Base-by-base conservation (phyloP, 805 yeast species). In the Candida nemodendra region DNA sequence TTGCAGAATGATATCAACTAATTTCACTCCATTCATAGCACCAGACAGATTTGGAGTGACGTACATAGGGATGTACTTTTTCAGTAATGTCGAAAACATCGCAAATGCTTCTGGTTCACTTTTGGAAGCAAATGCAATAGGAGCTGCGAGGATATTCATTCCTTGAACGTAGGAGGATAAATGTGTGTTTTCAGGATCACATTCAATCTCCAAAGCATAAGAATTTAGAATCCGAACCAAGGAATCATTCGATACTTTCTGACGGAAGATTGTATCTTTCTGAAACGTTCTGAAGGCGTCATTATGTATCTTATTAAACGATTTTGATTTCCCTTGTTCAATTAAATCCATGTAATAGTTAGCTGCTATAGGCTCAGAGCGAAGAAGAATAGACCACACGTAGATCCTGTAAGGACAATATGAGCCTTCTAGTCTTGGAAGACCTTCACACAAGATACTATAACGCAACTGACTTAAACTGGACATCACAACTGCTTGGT, bases 31-130 rank as follows among this genome's bases (percentile, higher is more conserved):
- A 18, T 84, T 79, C 53, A 85, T 85, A 1, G 84, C 95, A 1
- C 96, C 96, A 8, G 77, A 78, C 18, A 89, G 64, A 36, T 81
- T 84, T 1, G 88, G 88, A 3, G 82, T 76, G 17, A 88, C 76
- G 51, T 89, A 89, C 19, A 84, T 66, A 2, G 96, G 96, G 32
- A 90, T 81, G 48, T 79, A 79, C 21, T 67, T 62, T 3, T 74
- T 72, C 32, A 89, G 62, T 27, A 89, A 61, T 16, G 74, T 71
- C 35, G 79, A 79, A 48, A 87, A 78, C 24, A 90, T 44, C 9
- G 84, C 76, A 56, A 79, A 88, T 2, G 95, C 93, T 62, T 88
- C 87, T 0, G 95, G 89, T 57, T 89, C 97, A 24, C 88, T 77
- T 28, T 81, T 79, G 50, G 84, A 72, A 1, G 84, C 72, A 56